phyloP scores from a whole-genome alignment of 257 asterid genomes.

The Scutellaria baicalensis region DNA sequence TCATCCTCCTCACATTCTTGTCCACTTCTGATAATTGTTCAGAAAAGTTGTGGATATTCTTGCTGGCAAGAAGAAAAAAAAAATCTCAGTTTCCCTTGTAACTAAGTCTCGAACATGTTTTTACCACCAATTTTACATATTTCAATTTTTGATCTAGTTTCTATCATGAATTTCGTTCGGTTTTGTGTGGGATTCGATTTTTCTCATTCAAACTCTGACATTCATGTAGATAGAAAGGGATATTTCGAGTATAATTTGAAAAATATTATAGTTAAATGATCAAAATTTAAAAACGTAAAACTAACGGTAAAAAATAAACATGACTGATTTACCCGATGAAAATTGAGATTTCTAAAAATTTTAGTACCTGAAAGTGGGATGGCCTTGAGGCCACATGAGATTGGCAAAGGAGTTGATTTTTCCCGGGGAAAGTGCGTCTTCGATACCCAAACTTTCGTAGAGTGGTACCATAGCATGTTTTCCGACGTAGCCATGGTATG shows the following conservation, averaged over 20 bases:
- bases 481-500: constrained; percentile 60
- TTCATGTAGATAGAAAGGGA: no score
- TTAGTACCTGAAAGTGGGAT: constrained; percentile 40
- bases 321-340: no score
- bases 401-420: constrained; percentile 26
- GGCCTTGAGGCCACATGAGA: constrained; percentile 55
- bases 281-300: background rate
- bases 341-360: no score
- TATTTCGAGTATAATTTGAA: no score
- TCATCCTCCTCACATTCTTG: constrained; percentile 36
- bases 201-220: no score
- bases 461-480: constrained; percentile 42
- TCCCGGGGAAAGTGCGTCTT: constrained; percentile 22
- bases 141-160: background rate
- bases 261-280: no score
- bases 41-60: constrained; percentile 17
- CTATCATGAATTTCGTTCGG: background rate
- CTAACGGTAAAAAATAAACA: no score
- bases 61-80: constrained; percentile 25
- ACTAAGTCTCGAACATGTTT: no score
- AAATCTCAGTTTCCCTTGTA: no score
- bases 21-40: constrained; percentile 38
- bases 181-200: background rate
- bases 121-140: background rate
- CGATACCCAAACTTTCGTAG: constrained; percentile 61